phyloP scores from a whole-genome alignment of 2,329 filamentous ascomycete genomes.

The Epichloe uncinata region DNA sequence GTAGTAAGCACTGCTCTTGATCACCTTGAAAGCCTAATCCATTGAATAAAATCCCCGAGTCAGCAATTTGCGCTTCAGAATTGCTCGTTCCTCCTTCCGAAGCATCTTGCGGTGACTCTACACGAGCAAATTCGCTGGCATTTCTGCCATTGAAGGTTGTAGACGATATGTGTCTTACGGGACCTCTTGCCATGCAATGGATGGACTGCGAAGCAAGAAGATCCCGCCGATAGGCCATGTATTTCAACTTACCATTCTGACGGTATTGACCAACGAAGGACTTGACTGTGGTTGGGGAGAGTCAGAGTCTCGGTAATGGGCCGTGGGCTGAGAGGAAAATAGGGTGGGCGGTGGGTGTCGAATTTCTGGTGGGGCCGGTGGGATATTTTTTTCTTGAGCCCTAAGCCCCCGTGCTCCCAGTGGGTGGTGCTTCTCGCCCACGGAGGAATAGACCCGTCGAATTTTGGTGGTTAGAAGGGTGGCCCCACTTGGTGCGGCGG shows the following conservation, averaged over 20 bases:
- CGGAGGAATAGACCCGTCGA: background rate
- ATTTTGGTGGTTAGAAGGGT: background rate
- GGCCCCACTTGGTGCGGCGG: slow-evolving; percentile 2
- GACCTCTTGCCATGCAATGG: background rate
- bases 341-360: background rate
- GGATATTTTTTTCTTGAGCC: slow-evolving; percentile 15
- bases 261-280: slow-evolving; percentile 34
- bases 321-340: background rate
- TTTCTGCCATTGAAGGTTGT: slow-evolving; percentile 24
- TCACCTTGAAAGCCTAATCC: slow-evolving; percentile 69
- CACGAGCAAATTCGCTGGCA: slow-evolving; percentile 25
- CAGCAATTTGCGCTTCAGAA: slow-evolving; percentile 99
- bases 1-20: slow-evolving; percentile 98
- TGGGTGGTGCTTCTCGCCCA: slow-evolving; percentile 8
- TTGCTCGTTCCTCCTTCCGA: slow-evolving; percentile 53
- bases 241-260: slow-evolving; percentile 56
- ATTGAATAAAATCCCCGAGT: slow-evolving; percentile 52
- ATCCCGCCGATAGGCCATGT: slow-evolving; percentile 19
- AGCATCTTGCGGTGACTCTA: slow-evolving; percentile 96
- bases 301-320: background rate
- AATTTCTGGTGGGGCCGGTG: slow-evolving; percentile 26
- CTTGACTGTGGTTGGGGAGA: slow-evolving; percentile 20
- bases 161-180: background rate
- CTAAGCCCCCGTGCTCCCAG: slow-evolving; percentile 16
- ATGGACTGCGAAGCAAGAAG: background rate